Conservation (phyloP, 768 basidiomycete species). For the Tricholoma saponaceum region DNA sequence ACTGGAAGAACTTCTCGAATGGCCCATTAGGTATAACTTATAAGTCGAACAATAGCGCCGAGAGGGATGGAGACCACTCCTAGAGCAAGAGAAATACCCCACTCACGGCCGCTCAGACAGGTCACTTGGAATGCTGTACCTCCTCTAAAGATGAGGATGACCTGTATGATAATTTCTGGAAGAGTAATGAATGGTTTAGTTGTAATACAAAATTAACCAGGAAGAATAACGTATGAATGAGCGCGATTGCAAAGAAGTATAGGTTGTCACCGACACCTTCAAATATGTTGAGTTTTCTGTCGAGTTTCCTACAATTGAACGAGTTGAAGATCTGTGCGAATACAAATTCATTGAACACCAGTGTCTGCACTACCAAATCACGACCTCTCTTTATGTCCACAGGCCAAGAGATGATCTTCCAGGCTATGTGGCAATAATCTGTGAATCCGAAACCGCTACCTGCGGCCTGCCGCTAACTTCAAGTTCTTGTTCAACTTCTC, state of each 20-base stretch:
- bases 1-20: constrained; percentile 51
- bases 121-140: constrained; percentile 90
- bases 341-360: constrained; percentile 96
- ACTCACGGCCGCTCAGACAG: constrained; percentile 73
- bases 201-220: too few relatives aligned
- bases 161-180: constrained; percentile 80
- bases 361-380: constrained; percentile 56
- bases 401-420: not conserved
- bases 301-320: constrained; percentile 84
- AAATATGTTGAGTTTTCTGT: constrained; percentile 84
- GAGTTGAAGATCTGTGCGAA: constrained; percentile 98
- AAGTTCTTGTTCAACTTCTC: too few relatives aligned
- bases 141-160: constrained; percentile 87
- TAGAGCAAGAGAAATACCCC: constrained; percentile 89
- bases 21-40: constrained; percentile 75
- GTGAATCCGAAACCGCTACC: too few relatives aligned
- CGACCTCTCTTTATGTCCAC: constrained; percentile 26
- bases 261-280: constrained; percentile 73
- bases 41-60: constrained; percentile 71
- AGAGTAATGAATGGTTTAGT: too few relatives aligned
- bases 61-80: constrained; percentile 86
- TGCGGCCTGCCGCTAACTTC: too few relatives aligned
- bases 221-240: constrained; percentile 57
- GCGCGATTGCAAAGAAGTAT: constrained; percentile 81
- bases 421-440: too few relatives aligned